A percentile compares a stretch with the other conserved stretches of the same genome.
Conservation (phyloP, 1,284 basidiomycete species). For the Singerocomus inundabilis region DNA sequence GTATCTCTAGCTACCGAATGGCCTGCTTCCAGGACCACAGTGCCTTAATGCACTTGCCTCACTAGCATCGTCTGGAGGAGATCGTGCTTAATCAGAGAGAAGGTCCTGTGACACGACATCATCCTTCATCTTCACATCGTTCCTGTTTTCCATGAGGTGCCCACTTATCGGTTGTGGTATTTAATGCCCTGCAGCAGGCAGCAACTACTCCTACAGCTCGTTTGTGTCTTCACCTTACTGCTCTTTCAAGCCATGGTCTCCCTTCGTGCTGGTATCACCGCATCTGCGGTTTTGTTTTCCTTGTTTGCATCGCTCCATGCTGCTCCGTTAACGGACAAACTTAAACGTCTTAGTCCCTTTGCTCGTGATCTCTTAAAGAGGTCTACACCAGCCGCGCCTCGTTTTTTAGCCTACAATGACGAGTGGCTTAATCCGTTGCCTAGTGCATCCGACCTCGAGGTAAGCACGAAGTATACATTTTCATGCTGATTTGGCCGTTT, state of each 20-base stretch:
- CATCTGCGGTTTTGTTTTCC: slow-evolving; percentile 6
- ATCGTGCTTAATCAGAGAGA: background rate
- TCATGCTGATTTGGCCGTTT: background rate
- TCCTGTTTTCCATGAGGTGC: slow-evolving; percentile 9
- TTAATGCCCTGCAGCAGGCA: slow-evolving; percentile 9
- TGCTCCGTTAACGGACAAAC: slow-evolving; percentile 18
- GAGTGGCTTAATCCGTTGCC: slow-evolving; percentile 39
- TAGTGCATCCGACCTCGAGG: slow-evolving; percentile 39
- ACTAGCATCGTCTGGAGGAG: background rate
- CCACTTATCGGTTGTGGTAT: slow-evolving; percentile 8
- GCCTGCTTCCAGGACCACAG: slow-evolving; percentile 7
- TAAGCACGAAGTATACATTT: slow-evolving; percentile 17
- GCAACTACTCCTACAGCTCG: background rate
- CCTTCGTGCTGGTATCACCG: slow-evolving; percentile 10
- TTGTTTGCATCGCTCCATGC: slow-evolving; percentile 11
- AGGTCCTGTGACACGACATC: slow-evolving; percentile 6
- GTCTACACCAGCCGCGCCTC: slow-evolving; percentile 34
- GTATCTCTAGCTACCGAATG: background rate
- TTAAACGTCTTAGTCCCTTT: slow-evolving; percentile 17
- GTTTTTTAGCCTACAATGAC: slow-evolving; percentile 47
- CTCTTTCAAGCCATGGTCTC: slow-evolving; percentile 15
- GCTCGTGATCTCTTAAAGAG: slow-evolving; percentile 42
- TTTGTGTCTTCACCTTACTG: background rate
- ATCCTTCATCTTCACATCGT: slow-evolving; percentile 1
- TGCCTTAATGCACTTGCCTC: slow-evolving; percentile 7